Conservation (phyloP, 2,329 filamentous ascomycete species). For the Fusarium heterosporum region DNA sequence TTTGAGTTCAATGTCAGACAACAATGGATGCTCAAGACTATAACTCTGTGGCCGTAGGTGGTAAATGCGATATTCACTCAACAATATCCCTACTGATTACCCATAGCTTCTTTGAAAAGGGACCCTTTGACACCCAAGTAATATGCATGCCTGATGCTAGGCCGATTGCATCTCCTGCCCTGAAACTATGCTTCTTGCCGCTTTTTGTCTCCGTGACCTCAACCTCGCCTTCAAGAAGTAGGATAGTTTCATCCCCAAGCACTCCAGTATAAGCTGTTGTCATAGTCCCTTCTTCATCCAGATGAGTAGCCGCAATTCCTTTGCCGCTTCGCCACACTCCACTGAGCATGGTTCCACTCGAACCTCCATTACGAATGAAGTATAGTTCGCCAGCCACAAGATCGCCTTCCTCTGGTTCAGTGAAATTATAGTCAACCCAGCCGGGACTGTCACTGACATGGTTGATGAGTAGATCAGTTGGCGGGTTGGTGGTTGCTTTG, state of each 20-base stretch:
- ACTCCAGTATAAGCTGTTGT: slow-evolving; percentile 7
- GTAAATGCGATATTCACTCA: not conserved
- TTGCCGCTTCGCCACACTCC: slow-evolving; percentile 16
- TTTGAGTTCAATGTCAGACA: too few species aligned
- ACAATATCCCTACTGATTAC: slow-evolving; percentile 3
- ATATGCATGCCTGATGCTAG: slow-evolving; percentile 13
- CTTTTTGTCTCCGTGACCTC: not conserved
- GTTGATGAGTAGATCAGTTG: slow-evolving; percentile 11
- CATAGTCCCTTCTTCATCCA: not conserved
- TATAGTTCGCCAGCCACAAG: slow-evolving; percentile 32
- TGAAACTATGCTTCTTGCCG: slow-evolving; percentile 9
- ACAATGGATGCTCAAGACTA: too few species aligned
- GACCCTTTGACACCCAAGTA: slow-evolving; percentile 9
- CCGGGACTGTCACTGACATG: slow-evolving; percentile 19
- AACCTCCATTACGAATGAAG: slow-evolving; percentile 24
- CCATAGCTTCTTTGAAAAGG: slow-evolving; percentile 17
- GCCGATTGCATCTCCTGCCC: slow-evolving; percentile 11
- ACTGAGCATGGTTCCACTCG: slow-evolving; percentile 11
- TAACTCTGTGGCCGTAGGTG: too few species aligned
- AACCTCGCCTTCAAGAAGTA: slow-evolving; percentile 9
- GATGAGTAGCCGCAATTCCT: not conserved
- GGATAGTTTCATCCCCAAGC: slow-evolving; percentile 11
- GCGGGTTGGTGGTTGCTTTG: not conserved
- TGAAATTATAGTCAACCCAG: slow-evolving; percentile 30
- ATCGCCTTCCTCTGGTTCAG: slow-evolving; percentile 29